Conservation (phyloP, 2,329 filamentous ascomycete species). For the Penicillium capsulatum region DNA sequence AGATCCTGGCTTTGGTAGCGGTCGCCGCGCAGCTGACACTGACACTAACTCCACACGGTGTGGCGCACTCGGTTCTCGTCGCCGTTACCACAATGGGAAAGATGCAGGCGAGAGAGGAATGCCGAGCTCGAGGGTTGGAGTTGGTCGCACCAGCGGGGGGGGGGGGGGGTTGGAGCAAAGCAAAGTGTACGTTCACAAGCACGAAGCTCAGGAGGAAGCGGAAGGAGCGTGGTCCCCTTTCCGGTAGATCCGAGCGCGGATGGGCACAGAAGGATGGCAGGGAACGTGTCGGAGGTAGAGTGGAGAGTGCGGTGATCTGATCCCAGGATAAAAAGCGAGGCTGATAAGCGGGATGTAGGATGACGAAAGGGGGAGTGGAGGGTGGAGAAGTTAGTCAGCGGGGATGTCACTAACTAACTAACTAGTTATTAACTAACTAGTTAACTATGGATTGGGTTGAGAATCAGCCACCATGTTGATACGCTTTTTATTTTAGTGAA, state of each 20-base stretch:
- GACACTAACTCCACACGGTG: constrained; percentile 11
- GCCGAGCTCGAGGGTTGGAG: constrained; percentile 13
- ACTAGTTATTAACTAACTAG: no score
- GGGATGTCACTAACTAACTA: neutral
- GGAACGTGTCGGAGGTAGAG: constrained; percentile 3
- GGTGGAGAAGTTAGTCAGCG: constrained; percentile 4
- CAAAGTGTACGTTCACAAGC: no score
- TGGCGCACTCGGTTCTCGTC: constrained; percentile 10
- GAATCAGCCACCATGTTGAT: no score
- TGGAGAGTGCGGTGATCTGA: constrained; percentile 7
- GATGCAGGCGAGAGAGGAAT: constrained; percentile 15
- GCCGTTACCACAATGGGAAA: neutral
- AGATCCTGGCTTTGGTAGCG: constrained; percentile 8
- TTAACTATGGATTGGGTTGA: no score
- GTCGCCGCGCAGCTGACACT: constrained; percentile 14
- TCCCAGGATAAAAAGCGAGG: constrained; percentile 13
- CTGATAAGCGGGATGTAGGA: constrained; percentile 19
- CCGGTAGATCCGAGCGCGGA: no score
- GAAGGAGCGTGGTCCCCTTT: no score
- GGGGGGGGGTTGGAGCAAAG: constrained; percentile 3
- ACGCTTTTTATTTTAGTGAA: no score
- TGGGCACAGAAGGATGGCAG: neutral
- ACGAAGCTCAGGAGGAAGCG: no score
- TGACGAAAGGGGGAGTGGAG: constrained; percentile 16
- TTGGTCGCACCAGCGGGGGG: constrained; percentile 11